Conservation (phyloP, 1,139 yeast genomes). For the Hemisphaericaspora subhashii region DNA sequence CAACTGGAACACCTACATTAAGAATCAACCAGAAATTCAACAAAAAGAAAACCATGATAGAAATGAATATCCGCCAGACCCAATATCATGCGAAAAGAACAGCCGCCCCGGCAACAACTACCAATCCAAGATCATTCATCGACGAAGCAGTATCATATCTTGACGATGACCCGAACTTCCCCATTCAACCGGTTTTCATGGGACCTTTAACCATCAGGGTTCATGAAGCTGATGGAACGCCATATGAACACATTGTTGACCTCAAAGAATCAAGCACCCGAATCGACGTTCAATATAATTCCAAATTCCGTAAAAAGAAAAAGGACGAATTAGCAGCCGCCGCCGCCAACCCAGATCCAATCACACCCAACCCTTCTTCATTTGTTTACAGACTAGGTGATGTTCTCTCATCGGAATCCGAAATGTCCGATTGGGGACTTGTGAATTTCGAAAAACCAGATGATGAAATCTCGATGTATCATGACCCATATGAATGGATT, state of each 20-base stretch:
- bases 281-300: slow-evolving; percentile 90
- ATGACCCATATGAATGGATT: slow-evolving; percentile 96
- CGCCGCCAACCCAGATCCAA: neutral
- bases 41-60: slow-evolving; percentile 90
- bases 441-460: slow-evolving; percentile 73
- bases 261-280: slow-evolving; percentile 82
- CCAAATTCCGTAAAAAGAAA: slow-evolving; percentile 78
- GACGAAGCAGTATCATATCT: slow-evolving; percentile 45
- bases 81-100: slow-evolving; percentile 57
- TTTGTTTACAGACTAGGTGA: slow-evolving; percentile 65
- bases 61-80: slow-evolving; percentile 90
- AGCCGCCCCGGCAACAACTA: neutral
- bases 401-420: slow-evolving; percentile 60
- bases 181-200: slow-evolving; percentile 56
- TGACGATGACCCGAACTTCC: slow-evolving; percentile 39
- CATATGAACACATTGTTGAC: slow-evolving; percentile 95
- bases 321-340: slow-evolving; percentile 38
- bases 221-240: slow-evolving; percentile 99
- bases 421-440: slow-evolving; percentile 69
- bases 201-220: slow-evolving; percentile 98
- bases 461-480: slow-evolving; percentile 53
- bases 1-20: slow-evolving; percentile 86
- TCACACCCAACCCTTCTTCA: slow-evolving; percentile 25
- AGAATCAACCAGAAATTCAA: slow-evolving; percentile 89
- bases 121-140: slow-evolving; percentile 37